Evolutionary conservation across 345 rosid genomes (phyloP).

Genomic region (Lumnitzera littorea): DNA sequence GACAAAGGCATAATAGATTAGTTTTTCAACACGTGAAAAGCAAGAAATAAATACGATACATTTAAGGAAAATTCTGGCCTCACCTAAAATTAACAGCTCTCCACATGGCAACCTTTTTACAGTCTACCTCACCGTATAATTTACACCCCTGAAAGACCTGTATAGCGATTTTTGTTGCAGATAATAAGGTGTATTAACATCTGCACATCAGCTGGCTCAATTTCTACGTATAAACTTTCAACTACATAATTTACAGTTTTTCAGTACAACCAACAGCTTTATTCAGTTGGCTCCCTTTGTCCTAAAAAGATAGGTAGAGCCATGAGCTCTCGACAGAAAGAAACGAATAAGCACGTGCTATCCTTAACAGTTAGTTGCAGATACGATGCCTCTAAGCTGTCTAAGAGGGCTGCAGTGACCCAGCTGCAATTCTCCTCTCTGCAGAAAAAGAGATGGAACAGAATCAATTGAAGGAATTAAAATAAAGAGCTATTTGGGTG

Average conservation of each 20-base stretch:
- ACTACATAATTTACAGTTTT: slow-evolving; percentile 70
- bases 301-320: slow-evolving; percentile 19
- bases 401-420: no score
- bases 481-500: no score
- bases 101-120: slow-evolving; percentile 42
- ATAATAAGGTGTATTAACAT: slow-evolving; percentile 19
- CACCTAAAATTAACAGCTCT: slow-evolving; percentile 47
- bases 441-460: no score
- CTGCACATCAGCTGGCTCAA: slow-evolving; percentile 34
- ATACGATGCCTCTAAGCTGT: not conserved
- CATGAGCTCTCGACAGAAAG: slow-evolving; percentile 22
- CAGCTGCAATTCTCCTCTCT: no score
- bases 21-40: no score
- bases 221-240: slow-evolving; percentile 47
- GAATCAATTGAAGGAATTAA: no score
- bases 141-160: slow-evolving; percentile 43
- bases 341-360: slow-evolving; percentile 31
- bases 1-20: no score
- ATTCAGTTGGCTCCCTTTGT: slow-evolving; percentile 42
- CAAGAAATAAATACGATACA: no score
- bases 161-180: slow-evolving; percentile 27
- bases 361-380: slow-evolving; percentile 3
- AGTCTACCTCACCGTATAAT: slow-evolving; percentile 40
- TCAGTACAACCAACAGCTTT: slow-evolving; percentile 43
- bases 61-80: slow-evolving; percentile 20